Evolutionary conservation across 257 asterid genomes (phyloP).

Genomic region (Solanum tarijense): DNA sequence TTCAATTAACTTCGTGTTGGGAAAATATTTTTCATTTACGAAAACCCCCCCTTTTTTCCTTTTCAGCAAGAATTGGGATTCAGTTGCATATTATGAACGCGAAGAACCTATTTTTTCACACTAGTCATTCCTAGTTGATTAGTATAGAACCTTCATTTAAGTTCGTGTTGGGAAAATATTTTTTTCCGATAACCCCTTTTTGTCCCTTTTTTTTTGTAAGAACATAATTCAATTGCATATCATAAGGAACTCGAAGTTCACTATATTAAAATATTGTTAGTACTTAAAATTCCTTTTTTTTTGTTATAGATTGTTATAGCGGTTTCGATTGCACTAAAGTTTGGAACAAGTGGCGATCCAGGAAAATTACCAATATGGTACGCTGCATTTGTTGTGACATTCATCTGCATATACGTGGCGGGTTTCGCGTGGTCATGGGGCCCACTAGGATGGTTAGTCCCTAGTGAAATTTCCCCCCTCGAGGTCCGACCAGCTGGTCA

Average conservation of each 20-base stretch:
- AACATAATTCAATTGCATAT: background rate
- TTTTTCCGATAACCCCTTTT: background rate
- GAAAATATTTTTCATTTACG: background rate
- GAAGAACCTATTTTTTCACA: background rate
- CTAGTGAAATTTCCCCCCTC: constrained; percentile 65
- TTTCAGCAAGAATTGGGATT: background rate
- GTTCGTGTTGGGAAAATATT: background rate
- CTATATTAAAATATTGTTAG: background rate
- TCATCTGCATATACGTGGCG: constrained; percentile 59
- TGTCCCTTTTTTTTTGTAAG: background rate
- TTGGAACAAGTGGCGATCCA: constrained; percentile 46
- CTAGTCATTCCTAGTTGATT: background rate
- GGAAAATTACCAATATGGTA: constrained; percentile 51
- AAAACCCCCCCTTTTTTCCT: fast-evolving
- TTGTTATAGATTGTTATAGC: constrained; percentile 33
- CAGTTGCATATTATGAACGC: background rate
- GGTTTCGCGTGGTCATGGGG: constrained; percentile 91
- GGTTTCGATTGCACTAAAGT: constrained; percentile 39
- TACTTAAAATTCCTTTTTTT: background rate
- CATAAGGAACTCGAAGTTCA: background rate
- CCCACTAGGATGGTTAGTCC: constrained; percentile 78
- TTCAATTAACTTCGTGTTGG: background rate
- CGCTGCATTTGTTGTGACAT: constrained; percentile 43
- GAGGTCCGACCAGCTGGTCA: constrained; percentile 77
- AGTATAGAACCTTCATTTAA: background rate